Evolutionary conservation across 352 stramenopile genomes (phyloP).

Genomic region (Pythium oligandrum): DNA sequence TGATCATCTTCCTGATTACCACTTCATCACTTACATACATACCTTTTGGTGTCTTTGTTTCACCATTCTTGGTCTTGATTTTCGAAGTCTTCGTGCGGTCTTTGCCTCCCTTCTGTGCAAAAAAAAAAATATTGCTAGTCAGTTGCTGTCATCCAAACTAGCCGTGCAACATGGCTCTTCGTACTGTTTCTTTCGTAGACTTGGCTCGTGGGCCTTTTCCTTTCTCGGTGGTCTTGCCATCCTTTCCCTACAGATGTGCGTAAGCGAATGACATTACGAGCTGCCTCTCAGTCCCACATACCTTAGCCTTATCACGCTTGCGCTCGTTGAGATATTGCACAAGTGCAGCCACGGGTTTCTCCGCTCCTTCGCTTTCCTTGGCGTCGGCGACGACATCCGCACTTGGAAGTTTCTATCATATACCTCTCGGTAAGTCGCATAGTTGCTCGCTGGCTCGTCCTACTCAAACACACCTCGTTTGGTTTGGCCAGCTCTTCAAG

Average conservation of each 20-base stretch:
- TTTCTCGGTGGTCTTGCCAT: constrained; percentile 11
- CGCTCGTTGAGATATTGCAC: constrained; percentile 84
- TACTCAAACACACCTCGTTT: constrained; percentile 39
- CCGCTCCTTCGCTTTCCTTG: constrained; percentile 41
- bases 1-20: too few species aligned
- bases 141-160: not conserved
- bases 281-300: constrained; percentile 8
- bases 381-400: constrained; percentile 49
- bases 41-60: constrained; percentile 8
- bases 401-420: constrained; percentile 60
- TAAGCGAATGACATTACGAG: not conserved
- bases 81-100: constrained; percentile 14
- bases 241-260: constrained; percentile 3
- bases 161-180: not conserved
- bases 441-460: too few species aligned
- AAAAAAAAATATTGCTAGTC: too few species aligned
- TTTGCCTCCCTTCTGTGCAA: constrained; percentile 8
- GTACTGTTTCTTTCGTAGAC: constrained; percentile 15
- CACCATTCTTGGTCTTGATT: constrained; percentile 8
- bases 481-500: constrained; percentile 62
- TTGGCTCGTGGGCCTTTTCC: constrained; percentile 7
- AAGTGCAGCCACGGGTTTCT: constrained; percentile 68
- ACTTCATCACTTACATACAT: too few species aligned
- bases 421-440: too few species aligned
- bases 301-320: constrained; percentile 71